Evolutionary conservation across 2,329 filamentous ascomycete genomes (phyloP).

Genomic region (Escovopsis weberi): DNA sequence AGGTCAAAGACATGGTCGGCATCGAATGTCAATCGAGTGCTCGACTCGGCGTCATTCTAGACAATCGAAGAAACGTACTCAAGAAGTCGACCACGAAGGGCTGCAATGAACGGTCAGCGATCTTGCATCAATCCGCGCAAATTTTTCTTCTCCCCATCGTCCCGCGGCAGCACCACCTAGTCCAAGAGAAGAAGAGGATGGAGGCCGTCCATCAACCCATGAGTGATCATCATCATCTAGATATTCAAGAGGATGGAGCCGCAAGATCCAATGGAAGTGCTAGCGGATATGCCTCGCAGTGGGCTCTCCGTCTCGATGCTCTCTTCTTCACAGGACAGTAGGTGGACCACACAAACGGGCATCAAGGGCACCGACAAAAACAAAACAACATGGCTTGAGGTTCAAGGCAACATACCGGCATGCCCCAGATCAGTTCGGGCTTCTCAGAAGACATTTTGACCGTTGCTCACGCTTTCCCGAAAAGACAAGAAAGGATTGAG

Average conservation of each 20-base stretch:
- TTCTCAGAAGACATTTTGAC: slow-evolving; percentile 41
- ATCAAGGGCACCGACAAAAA: slow-evolving; percentile 5
- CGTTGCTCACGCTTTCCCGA: slow-evolving; percentile 25
- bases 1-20: slow-evolving; percentile 4
- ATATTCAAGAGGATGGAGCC: neutral
- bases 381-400: slow-evolving; percentile 7
- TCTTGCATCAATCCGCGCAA: slow-evolving; percentile 3
- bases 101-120: slow-evolving; percentile 27
- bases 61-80: slow-evolving; percentile 53
- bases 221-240: neutral
- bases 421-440: slow-evolving; percentile 48
- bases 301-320: slow-evolving; percentile 4
- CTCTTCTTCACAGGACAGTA: too few species aligned
- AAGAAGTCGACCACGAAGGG: slow-evolving; percentile 97
- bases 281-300: slow-evolving; percentile 1
- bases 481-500: slow-evolving; percentile 41
- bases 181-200: neutral
- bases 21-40: neutral
- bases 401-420: slow-evolving; percentile 41
- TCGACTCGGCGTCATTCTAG: slow-evolving; percentile 5
- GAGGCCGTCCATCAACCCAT: neutral
- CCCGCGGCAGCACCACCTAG: neutral
- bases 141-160: slow-evolving; percentile 3
- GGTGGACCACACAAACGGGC: too few species aligned
- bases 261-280: slow-evolving; percentile 10